These are phyloP conservation scores for Lactarius pseudohatsudake DNA, from an alignment of 768 basidiomycete species.

Conservation along the genomic window DNA sequence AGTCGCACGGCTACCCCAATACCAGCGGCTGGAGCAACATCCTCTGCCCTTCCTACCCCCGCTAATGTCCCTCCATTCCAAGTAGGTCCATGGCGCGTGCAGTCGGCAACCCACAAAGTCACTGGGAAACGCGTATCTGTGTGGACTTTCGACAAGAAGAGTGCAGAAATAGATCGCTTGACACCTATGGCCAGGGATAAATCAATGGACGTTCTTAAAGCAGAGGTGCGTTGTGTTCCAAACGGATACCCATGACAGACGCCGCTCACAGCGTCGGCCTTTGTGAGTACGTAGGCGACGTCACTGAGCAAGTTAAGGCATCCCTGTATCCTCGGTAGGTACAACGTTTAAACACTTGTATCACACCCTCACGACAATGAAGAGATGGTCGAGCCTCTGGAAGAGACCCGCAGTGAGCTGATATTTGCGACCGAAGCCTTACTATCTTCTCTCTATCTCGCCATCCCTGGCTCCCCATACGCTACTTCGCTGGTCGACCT, in stretches of 20 bases:
- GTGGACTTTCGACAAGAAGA: constrained; percentile 88
- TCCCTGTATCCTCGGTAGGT: constrained; percentile 84
- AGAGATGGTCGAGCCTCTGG: constrained; percentile 98
- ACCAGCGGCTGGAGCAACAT: constrained; percentile 37
- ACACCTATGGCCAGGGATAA: constrained; percentile 65
- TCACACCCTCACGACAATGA: constrained; percentile 29
- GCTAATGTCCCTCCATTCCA: constrained; percentile 52
- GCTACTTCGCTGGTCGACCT: constrained; percentile 68
- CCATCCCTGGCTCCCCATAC: constrained; percentile 64
- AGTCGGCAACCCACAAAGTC: constrained; percentile 83
- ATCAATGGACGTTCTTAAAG: constrained; percentile 81
- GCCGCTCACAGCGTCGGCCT: constrained; percentile 8
- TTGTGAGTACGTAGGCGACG: constrained; percentile 55
- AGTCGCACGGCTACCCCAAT: constrained; percentile 41
- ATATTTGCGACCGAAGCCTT: constrained; percentile 94
- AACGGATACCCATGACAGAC: neutral
- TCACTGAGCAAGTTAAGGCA: constrained; percentile 85
- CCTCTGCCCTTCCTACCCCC: constrained; percentile 40
- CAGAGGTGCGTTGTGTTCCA: constrained; percentile 60
- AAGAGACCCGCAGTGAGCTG: constrained; percentile 86
- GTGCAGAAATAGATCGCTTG: constrained; percentile 69
- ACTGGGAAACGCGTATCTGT: constrained; percentile 89
- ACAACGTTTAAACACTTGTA: constrained; percentile 12
- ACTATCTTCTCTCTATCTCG: constrained; percentile 74
- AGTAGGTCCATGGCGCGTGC: constrained; percentile 88